Base-by-base conservation (phyloP, 139 green algal species). In the Deuterostichococcus epilithicus region DNA sequence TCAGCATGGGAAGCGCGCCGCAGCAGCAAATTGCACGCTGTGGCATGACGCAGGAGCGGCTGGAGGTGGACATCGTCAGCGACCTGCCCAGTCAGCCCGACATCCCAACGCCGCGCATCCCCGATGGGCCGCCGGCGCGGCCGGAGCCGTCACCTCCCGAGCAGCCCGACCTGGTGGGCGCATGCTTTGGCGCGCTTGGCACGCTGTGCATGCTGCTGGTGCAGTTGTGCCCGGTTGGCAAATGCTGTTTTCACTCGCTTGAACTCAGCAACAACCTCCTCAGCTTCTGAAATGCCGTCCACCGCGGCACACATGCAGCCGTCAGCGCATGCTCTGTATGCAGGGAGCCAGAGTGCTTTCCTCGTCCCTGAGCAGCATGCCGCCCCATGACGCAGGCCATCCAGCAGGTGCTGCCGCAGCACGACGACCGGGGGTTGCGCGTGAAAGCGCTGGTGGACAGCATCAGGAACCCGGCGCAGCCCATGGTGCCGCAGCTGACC, bases 61-160 rank as follows among this genome's bases (percentile, higher is more conserved):
- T 63, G 42, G 8, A 52, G 42, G 42, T 52, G 52, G 52, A 63
- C 13, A 63, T 63, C 52, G 10, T 13, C 52, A 63, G 20, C 52
- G 3, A 13, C 18, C 68, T 67, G 36, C 70, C 82, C 33, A 78
- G 72, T 22, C 84, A 88, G 76, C 79, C 84, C 35, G 77, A 86
- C 65, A 76, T 88, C 26, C 84, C 84, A 0, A 45, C 72, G 3
- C 75, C 81, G 8, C 18, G 28, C 18, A 20, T 25, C 10, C 52
- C 52, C 3, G 52, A 63, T 20, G 52, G 52, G 10, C 52, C 52
- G 18, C 52, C 52, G 52, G 18, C 52, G 18, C 3, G 18, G 18
- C 3, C 52, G 18, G 52, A 63, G 52, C 52, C 52, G 10, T 5
- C 52, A 28, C 52, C 52, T 20, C 18, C 52, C 3, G 13, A 25